Percentiles rank a stretch among this genome's conserved stretches.
phyloP scores from a whole-genome alignment of 139 green algal species.

The Micractinium sp. region DNA sequence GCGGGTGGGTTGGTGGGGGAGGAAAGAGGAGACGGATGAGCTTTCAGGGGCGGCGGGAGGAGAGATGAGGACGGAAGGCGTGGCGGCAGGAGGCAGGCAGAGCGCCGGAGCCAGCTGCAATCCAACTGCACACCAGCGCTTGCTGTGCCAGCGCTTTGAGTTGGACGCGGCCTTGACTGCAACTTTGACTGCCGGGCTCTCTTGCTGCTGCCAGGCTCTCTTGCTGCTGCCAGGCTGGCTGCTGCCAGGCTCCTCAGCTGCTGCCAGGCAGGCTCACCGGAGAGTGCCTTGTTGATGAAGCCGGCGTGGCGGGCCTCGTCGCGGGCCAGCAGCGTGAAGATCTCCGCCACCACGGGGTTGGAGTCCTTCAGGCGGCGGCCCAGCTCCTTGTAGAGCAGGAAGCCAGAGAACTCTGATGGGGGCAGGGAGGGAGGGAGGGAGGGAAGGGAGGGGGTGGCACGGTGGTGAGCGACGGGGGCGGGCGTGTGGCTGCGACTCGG shows the following conservation, averaged over 20 bases:
- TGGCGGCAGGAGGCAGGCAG: neutral
- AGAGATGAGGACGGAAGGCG: neutral
- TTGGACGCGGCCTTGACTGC: too few relatives aligned
- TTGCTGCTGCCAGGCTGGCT: neutral
- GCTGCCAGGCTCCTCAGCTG: too few relatives aligned
- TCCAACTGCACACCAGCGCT: too few relatives aligned
- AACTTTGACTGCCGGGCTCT: too few relatives aligned
- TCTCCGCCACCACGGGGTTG: conserved; percentile 92
- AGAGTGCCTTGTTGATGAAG: conserved; percentile 99
- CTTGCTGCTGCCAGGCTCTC: too few relatives aligned
- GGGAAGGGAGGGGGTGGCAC: neutral
- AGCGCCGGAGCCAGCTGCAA: too few relatives aligned
- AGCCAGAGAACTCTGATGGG: conserved; percentile 93
- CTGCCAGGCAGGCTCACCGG: conserved; percentile 12
- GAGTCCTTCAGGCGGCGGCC: conserved; percentile 95
- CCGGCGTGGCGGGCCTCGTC: conserved; percentile 99
- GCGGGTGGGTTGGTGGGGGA: neutral
- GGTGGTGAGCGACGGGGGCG: too few relatives aligned
- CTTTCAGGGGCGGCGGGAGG: neutral
- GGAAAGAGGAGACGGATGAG: too few relatives aligned
- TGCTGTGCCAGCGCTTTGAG: too few relatives aligned
- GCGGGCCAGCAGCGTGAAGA: conserved; percentile 98
- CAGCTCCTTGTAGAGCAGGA: conserved; percentile 99
- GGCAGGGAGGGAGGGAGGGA: too few relatives aligned
- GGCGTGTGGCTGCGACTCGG: too few relatives aligned